A percentile compares a stretch with the other conserved stretches of the same genome.
Conservation (phyloP, 495 filamentous ascomycete species). For the Geoglossum glabrum region DNA sequence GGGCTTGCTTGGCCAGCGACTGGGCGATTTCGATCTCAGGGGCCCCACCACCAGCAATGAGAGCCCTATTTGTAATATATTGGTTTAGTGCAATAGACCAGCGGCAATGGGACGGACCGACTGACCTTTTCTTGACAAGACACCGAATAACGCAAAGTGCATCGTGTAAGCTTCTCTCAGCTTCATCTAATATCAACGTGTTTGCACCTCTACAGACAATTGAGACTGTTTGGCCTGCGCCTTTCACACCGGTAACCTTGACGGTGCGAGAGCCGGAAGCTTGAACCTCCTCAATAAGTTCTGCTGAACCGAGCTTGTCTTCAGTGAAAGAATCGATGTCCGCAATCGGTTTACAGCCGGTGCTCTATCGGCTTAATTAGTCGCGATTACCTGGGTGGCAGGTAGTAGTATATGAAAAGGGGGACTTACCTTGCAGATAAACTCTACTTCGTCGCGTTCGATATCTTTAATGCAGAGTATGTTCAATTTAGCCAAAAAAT, state of each 20-base stretch:
- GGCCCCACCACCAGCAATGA: slow-evolving; percentile 90
- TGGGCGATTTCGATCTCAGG: slow-evolving; percentile 90
- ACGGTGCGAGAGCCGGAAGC: slow-evolving; percentile 73
- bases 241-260: slow-evolving; percentile 79
- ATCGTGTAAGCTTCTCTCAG: slow-evolving; percentile 87
- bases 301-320: slow-evolving; percentile 93
- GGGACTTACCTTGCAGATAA: slow-evolving; percentile 68
- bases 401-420: neutral
- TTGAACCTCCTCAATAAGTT: slow-evolving; percentile 84
- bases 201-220: slow-evolving; percentile 91
- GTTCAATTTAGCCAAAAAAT: slow-evolving; percentile 93
- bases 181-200: slow-evolving; percentile 83
- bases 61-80: slow-evolving; percentile 25
- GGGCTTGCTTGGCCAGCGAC: slow-evolving; percentile 56
- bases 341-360: slow-evolving; percentile 95
- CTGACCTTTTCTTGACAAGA: slow-evolving; percentile 84
- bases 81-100: slow-evolving; percentile 1
- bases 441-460: slow-evolving; percentile 95
- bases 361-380: slow-evolving; percentile 26
- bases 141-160: slow-evolving; percentile 95
- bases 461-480: slow-evolving; percentile 94
- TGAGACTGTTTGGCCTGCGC: slow-evolving; percentile 68
- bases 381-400: neutral
- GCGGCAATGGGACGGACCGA: neutral
- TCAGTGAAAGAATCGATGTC: slow-evolving; percentile 98